phyloP scores from a whole-genome alignment of 768 basidiomycete species.

The Pisolithus tinctorius region DNA sequence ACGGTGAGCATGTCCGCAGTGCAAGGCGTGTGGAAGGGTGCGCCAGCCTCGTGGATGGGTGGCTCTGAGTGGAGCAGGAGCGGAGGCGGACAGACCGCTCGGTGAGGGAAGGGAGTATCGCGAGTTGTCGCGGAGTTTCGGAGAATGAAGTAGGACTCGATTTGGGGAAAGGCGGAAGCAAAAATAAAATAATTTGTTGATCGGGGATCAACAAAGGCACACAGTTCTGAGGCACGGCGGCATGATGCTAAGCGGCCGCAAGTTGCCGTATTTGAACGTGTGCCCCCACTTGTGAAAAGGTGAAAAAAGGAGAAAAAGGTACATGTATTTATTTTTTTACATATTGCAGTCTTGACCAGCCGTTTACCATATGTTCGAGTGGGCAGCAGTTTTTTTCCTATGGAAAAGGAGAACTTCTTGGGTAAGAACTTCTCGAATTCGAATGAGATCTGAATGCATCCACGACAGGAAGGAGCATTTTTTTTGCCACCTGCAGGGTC shows the following conservation, averaged over 20 bases:
- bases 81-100: conserved; percentile 1
- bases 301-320: neutral
- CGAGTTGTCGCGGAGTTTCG: conserved; percentile 23
- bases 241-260: conserved; percentile 13
- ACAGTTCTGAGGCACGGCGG: conserved; percentile 25
- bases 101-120: conserved; percentile 11
- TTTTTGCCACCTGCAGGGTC: conserved; percentile 31
- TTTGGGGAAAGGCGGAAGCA: conserved; percentile 24
- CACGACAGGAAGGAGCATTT: conserved; percentile 3
- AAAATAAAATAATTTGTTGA: conserved; percentile 39
- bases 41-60: neutral
- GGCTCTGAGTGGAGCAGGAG: too few relatives aligned
- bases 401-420: conserved; percentile 1
- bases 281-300: conserved; percentile 1
- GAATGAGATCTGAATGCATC: conserved; percentile 22
- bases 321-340: neutral
- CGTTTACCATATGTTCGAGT: neutral
- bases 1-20: too few relatives aligned
- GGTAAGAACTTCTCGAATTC: conserved; percentile 23
- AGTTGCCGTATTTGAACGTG: conserved; percentile 14
- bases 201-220: conserved; percentile 56
- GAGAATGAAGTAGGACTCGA: conserved; percentile 14
- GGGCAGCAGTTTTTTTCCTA: neutral
- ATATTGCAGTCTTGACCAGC: neutral
- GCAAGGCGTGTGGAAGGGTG: too few relatives aligned